These are phyloP conservation scores for Thymus mandschuricus DNA, from an alignment of 257 asterid genomes.

Conservation along the genomic window DNA sequence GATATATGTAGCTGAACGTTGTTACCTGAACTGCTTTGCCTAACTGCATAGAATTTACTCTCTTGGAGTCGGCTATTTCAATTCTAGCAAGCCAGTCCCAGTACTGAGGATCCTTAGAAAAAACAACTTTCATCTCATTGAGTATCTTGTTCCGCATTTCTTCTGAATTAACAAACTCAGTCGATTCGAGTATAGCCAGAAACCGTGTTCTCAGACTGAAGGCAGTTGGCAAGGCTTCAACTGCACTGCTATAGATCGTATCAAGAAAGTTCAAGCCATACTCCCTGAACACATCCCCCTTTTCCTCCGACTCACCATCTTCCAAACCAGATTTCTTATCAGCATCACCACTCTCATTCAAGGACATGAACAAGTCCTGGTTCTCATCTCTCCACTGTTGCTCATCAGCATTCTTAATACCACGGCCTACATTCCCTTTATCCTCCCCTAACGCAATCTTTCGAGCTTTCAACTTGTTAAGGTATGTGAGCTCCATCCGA, in stretches of 20 bases:
- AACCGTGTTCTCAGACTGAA: conserved; percentile 72
- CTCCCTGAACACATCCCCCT: conserved; percentile 54
- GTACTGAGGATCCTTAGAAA: conserved; percentile 60
- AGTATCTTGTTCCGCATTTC: conserved; percentile 61
- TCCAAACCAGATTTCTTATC: conserved; percentile 39
- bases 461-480: conserved; percentile 82
- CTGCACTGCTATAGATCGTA: conserved; percentile 66
- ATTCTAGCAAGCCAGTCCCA: conserved; percentile 96
- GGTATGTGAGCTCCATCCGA: conserved; percentile 93
- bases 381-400: conserved; percentile 75
- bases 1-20: neutral
- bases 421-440: conserved; percentile 44
- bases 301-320: conserved; percentile 57
- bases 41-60: conserved; percentile 39
- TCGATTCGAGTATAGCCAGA: conserved; percentile 75
- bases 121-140: conserved; percentile 68
- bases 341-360: conserved; percentile 54
- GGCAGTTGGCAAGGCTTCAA: conserved; percentile 71
- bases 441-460: conserved; percentile 83
- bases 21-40: conserved; percentile 69
- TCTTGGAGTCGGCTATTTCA: conserved; percentile 44
- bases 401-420: conserved; percentile 48
- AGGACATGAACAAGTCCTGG: conserved; percentile 67
- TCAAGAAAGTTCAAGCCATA: conserved; percentile 67
- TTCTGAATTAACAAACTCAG: conserved; percentile 57